Conservation (phyloP, 352 stramenopile genomes). For the Globisporangium acanthophoron region DNA sequence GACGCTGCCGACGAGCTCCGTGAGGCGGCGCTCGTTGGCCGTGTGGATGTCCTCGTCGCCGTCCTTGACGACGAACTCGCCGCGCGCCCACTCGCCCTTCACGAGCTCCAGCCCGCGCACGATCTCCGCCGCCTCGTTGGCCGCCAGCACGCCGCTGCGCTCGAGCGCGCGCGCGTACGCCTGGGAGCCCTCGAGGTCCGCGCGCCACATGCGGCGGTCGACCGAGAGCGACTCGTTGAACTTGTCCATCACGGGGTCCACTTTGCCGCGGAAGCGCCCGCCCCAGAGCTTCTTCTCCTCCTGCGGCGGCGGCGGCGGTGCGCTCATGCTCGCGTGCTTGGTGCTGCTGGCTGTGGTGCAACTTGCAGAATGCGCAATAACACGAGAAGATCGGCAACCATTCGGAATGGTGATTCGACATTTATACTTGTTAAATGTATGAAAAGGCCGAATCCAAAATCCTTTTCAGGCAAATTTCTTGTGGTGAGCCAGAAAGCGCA, state of each 20-base stretch:
- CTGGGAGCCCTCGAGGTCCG: constrained; percentile 95
- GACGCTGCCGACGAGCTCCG: constrained; percentile 94
- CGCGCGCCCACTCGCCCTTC: constrained; percentile 82
- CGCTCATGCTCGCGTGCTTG: constrained; percentile 16
- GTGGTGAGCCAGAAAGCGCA: not conserved
- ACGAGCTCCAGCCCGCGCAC: constrained; percentile 85
- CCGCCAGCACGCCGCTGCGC: constrained; percentile 91
- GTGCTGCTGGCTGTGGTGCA: not conserved
- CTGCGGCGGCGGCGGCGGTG: constrained; percentile 12
- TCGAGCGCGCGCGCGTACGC: constrained; percentile 92
- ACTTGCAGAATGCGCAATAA: not conserved
- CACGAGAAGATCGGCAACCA: not conserved
- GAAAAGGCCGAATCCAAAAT: not conserved
- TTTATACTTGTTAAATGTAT: not conserved
- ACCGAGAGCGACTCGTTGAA: constrained; percentile 98
- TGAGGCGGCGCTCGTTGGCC: constrained; percentile 97
- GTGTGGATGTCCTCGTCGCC: constrained; percentile 99
- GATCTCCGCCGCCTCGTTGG: constrained; percentile 83
- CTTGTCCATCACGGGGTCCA: constrained; percentile 97
- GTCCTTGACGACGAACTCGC: constrained; percentile 84
- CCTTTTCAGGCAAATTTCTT: not conserved
- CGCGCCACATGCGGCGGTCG: constrained; percentile 96
- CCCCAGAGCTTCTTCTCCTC: constrained; percentile 86
- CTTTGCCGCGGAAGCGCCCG: constrained; percentile 92
- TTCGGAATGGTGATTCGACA: not conserved